Evolutionary conservation across 768 basidiomycete species (phyloP).

Genomic region (Lentinula sp.): DNA sequence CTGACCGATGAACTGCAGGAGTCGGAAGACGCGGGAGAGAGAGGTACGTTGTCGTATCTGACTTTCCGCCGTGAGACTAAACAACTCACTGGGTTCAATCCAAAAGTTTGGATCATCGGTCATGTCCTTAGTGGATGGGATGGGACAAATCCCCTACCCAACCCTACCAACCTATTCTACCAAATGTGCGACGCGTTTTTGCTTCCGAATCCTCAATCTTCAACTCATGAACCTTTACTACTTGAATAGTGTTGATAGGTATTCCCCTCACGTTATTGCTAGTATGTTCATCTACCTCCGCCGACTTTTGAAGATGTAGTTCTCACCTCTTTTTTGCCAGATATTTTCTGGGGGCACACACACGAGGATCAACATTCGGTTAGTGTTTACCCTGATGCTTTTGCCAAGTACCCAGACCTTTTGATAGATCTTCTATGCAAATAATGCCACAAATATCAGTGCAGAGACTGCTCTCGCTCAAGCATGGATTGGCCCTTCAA

Average conservation of each 20-base stretch:
- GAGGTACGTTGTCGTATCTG: conserved; percentile 36
- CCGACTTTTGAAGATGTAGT: not conserved
- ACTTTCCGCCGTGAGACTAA: not conserved
- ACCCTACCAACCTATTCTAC: conserved; percentile 62
- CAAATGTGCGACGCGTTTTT: conserved; percentile 32
- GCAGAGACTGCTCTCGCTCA: conserved; percentile 47
- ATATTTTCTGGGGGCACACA: conserved; percentile 75
- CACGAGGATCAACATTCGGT: conserved; percentile 72
- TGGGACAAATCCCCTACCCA: conserved; percentile 54
- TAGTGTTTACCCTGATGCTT: conserved; percentile 9
- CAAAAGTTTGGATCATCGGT: conserved; percentile 44
- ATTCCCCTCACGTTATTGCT: conserved; percentile 71
- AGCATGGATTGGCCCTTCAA: conserved; percentile 56
- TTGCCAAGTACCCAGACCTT: not conserved
- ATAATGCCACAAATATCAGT: conserved; percentile 59
- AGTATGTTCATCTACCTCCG: conserved; percentile 33
- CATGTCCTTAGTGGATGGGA: conserved; percentile 67
- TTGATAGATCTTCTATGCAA: conserved; percentile 60
- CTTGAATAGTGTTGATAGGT: conserved; percentile 63
- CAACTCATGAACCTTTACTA: not conserved
- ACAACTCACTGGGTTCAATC: not conserved
- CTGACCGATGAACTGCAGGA: conserved; percentile 73
- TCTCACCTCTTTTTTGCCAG: conserved; percentile 23
- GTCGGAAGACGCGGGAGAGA: conserved; percentile 70
- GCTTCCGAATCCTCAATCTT: not conserved